phyloP scores from a whole-genome alignment of 2,329 filamentous ascomycete genomes.

The Huntiella omanensis region DNA sequence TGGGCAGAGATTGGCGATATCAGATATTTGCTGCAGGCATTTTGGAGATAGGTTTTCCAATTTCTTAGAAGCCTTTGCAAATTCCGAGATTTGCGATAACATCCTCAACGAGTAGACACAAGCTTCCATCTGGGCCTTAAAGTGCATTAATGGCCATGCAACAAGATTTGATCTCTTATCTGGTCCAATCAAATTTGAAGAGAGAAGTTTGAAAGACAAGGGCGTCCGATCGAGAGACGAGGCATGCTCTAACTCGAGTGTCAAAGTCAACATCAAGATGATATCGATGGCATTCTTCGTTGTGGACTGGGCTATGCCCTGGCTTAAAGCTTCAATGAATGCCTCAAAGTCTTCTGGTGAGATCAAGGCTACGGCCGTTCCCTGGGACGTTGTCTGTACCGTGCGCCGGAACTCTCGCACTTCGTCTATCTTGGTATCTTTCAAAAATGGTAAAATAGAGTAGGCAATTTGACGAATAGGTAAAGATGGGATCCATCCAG shows the following conservation, averaged over 20 bases:
- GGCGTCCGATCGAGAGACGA: constrained; percentile 16
- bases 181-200: constrained; percentile 11
- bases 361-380: constrained; percentile 12
- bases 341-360: constrained; percentile 15
- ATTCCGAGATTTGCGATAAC: constrained; percentile 21
- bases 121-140: constrained; percentile 40
- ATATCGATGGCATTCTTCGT: not conserved
- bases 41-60: not conserved
- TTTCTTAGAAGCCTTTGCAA: not conserved
- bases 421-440: constrained; percentile 7
- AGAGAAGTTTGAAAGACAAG: constrained; percentile 5
- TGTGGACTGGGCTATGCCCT: not conserved
- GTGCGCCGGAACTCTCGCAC: constrained; percentile 21
- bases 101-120: constrained; percentile 23
- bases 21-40: not conserved
- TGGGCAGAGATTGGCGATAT: not conserved
- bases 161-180: constrained; percentile 14
- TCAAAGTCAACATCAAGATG: constrained; percentile 9
- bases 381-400: constrained; percentile 4
- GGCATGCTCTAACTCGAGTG: constrained; percentile 10
- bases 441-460: constrained; percentile 22
- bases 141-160: constrained; percentile 41
- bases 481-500: constrained; percentile 35
- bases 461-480: constrained; percentile 34
- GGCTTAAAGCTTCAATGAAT: not conserved